Base-by-base conservation (phyloP, 2,329 filamentous ascomycete genomes). In the Calonectria hawksworthii region DNA sequence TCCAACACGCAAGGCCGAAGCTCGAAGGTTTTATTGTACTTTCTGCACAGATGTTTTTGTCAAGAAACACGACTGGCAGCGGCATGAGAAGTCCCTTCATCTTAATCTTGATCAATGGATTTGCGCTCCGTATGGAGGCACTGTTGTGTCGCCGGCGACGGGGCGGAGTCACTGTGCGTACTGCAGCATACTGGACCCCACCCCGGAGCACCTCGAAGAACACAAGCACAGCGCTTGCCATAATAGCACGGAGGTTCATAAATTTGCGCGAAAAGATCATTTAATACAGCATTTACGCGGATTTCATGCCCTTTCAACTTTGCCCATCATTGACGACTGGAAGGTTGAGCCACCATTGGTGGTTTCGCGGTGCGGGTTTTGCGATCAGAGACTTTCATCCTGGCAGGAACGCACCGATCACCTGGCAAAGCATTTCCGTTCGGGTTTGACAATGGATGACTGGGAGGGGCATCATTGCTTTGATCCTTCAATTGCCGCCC, bases 21-120 rank as follows among this genome's bases (percentile, higher is more conserved):
- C 75, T 16, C 61, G 75, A 9, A 75, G 63, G 0, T 85, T 83
- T 28, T 86, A 88, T 61, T 88, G 87, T 65, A 88, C 87, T 7
- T 88, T 88, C 74, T 88, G 87, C 64, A 87, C 86, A 0, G 86
- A 88, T 54, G 85, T 84, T 0, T 88, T 88, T 72, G 84, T 83
- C 32, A 86, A 85, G 1, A 87, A 87, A 38, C 85, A 87, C 68
- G 86, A 87, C 65, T 88, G 87, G 87, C 85, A 86, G 38, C 82
- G 89, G 6, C 89, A 91, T 76, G 89, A 91, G 70, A 87, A 86
- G 41, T 85, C 86, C 71, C 85, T 86, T 64, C 89, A 83, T 80
- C 83, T 83, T 73, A 89, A 85, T 47, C 88, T 88, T 0, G 86
- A 84, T 82, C 84, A 78, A 65, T 91, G 83, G 89, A 86, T 85